Conservation (phyloP, 2,329 filamentous ascomycete genomes). For the Fusarium solani-melongenae region DNA sequence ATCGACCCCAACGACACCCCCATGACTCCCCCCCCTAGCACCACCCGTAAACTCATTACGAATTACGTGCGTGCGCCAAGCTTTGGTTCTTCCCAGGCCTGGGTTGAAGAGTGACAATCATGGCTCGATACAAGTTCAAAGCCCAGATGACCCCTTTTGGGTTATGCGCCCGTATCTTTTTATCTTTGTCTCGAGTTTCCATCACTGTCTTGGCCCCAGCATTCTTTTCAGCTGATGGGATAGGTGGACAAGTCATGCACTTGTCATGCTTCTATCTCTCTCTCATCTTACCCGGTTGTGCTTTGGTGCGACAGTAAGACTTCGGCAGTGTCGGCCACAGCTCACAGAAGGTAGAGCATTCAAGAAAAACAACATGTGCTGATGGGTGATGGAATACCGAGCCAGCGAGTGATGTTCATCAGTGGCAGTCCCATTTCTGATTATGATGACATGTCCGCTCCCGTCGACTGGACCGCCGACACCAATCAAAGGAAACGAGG, state of each 20-base stretch:
- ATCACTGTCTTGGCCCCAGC: background rate
- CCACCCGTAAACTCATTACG: slow-evolving; percentile 19
- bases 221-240: background rate
- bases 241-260: background rate
- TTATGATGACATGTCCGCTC: slow-evolving; percentile 40
- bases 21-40: slow-evolving; percentile 24
- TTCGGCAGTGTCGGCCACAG: slow-evolving; percentile 5
- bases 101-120: slow-evolving; percentile 30
- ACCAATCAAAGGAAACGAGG: slow-evolving; percentile 31
- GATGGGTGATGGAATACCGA: slow-evolving; percentile 32
- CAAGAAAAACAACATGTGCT: slow-evolving; percentile 30
- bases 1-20: slow-evolving; percentile 14
- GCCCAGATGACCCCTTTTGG: background rate
- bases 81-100: background rate
- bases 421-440: slow-evolving; percentile 13
- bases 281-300: slow-evolving; percentile 1
- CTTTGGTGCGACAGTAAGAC: background rate
- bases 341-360: background rate
- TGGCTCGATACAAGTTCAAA: slow-evolving; percentile 31
- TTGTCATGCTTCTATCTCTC: slow-evolving; percentile 7
- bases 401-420: background rate
- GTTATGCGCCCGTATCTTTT: slow-evolving; percentile 2
- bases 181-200: background rate
- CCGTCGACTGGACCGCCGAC: background rate
- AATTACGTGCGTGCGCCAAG: slow-evolving; percentile 35